Conservation (phyloP, 306 rosid genomes). For the Styphnolobium japonicum region DNA sequence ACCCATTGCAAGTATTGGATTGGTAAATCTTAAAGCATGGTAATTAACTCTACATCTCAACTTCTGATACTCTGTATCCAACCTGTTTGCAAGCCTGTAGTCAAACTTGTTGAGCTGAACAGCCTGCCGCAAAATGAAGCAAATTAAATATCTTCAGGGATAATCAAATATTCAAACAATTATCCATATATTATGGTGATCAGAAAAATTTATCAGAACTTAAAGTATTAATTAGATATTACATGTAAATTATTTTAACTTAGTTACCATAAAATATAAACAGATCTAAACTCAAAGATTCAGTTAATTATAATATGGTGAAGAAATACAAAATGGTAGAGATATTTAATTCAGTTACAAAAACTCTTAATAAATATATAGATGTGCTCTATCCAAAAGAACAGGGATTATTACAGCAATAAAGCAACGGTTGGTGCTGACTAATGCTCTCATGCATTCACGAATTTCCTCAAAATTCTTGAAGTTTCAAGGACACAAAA, state of each 20-base stretch:
- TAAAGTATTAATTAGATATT: background rate
- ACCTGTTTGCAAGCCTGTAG: conserved; percentile 94
- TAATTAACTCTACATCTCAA: conserved; percentile 95
- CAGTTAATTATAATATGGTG: background rate
- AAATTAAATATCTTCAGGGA: conserved; percentile 30
- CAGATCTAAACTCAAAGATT: background rate
- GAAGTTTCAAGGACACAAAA: background rate
- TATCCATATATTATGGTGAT: conserved; percentile 10
- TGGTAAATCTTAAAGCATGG: conserved; percentile 85
- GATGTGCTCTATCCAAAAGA: background rate
- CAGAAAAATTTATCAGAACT: background rate
- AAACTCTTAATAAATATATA: background rate
- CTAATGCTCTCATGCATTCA: background rate
- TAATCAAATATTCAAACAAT: conserved; percentile 17
- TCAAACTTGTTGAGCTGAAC: conserved; percentile 93
- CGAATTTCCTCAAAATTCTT: background rate
- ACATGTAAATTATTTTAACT: background rate
- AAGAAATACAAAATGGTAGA: background rate
- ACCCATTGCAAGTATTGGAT: conserved; percentile 73
- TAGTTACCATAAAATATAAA: background rate
- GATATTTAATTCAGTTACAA: background rate
- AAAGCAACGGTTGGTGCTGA: background rate
- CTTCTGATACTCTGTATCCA: conserved; percentile 85
- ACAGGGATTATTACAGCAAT: background rate
- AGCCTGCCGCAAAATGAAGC: conserved; percentile 64